A percentile compares a stretch with the other conserved stretches of the same genome.
Evolutionary conservation across 768 basidiomycete species (phyloP).

Genomic region (Chalciporus piperatus): DNA sequence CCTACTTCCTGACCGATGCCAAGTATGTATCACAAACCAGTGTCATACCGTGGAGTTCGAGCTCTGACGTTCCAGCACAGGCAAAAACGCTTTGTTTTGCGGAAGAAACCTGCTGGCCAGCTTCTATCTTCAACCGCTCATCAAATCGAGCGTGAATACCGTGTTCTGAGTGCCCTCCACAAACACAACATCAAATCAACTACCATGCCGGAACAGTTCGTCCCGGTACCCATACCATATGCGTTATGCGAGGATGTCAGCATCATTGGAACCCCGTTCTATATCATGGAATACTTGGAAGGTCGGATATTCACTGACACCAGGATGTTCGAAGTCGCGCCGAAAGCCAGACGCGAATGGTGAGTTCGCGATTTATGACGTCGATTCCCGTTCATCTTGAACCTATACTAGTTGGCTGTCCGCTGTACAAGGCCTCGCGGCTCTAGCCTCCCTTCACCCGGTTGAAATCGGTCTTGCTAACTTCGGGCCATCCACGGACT

Average conservation of each 20-base stretch:
- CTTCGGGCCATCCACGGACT: conserved; percentile 73
- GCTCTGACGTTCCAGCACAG: conserved; percentile 29
- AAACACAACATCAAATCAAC: conserved; percentile 58
- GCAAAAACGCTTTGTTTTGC: conserved; percentile 70
- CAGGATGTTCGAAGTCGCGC: conserved; percentile 65
- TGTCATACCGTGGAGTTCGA: not conserved
- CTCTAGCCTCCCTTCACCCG: conserved; percentile 64
- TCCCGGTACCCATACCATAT: conserved; percentile 86
- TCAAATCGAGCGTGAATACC: conserved; percentile 92
- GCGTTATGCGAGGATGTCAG: conserved; percentile 74
- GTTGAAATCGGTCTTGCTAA: conserved; percentile 59
- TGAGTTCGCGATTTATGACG: conserved; percentile 31
- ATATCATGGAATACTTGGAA: conserved; percentile 94
- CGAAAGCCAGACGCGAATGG: conserved; percentile 69
- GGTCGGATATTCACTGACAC: conserved; percentile 92
- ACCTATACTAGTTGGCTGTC: conserved; percentile 64
- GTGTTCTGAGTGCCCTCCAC: conserved; percentile 74
- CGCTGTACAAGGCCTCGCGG: conserved; percentile 66
- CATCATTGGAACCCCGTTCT: conserved; percentile 88
- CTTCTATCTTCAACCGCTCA: conserved; percentile 91
- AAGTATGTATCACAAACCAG: conserved; percentile 45
- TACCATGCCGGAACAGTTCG: conserved; percentile 47
- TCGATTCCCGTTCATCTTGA: not conserved
- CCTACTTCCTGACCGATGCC: conserved; percentile 86
- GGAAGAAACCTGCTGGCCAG: conserved; percentile 88